A percentile compares a stretch with the other conserved stretches of the same genome.
These are phyloP conservation scores for Solanum pimpinellifolium DNA, from an alignment of 257 asterid genomes.

Conservation along the genomic window DNA sequence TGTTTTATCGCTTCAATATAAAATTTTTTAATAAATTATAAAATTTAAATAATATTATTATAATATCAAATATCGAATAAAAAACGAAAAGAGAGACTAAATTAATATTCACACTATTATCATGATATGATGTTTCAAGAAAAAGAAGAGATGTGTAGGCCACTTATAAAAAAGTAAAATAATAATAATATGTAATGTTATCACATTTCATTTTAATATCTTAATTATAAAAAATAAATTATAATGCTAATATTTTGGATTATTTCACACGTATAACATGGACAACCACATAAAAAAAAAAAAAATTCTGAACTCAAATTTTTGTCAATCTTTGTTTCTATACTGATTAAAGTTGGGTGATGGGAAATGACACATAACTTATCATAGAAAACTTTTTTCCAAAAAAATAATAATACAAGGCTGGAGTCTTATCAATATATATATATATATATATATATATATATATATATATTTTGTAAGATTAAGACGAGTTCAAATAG, in stretches of 20 bases:
- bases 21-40: fast-evolving
- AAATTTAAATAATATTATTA: not conserved
- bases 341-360: not conserved
- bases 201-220: not conserved
- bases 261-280: not conserved
- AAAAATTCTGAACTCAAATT: not conserved
- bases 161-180: not conserved
- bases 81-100: not conserved
- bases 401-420: not conserved
- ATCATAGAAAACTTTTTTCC: not conserved
- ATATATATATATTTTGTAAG: not conserved
- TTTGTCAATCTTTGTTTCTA: not conserved
- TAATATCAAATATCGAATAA: not conserved
- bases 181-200: not conserved
- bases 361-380: not conserved
- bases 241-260: not conserved
- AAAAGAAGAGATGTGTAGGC: not conserved
- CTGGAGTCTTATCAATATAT: not conserved
- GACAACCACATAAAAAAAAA: not conserved
- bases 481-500: not conserved
- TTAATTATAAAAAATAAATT: not conserved
- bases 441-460: not conserved
- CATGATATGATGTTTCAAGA: not conserved
- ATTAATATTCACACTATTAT: not conserved
- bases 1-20: not conserved